Conservation (phyloP, 306 rosid species). For the Cucumis cinereus region DNA sequence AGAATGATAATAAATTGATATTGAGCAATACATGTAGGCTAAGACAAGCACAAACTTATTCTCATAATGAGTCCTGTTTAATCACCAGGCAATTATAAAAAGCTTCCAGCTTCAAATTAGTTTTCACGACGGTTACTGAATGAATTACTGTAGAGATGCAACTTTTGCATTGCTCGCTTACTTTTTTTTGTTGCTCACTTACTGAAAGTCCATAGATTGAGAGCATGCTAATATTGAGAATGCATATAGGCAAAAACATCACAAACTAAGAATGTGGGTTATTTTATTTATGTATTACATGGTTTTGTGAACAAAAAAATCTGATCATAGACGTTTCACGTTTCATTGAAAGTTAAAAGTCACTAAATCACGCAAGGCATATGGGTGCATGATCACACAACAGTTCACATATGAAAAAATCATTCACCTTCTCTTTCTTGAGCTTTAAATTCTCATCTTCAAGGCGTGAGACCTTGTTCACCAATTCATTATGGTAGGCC, state of each 20-base stretch:
- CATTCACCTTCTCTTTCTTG: constrained; percentile 55
- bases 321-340: not conserved
- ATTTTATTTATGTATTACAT: not conserved
- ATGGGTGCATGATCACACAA: not conserved
- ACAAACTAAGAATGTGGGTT: not conserved
- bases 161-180: not conserved
- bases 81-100: not conserved
- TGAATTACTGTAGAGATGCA: no score
- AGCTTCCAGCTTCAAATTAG: no score
- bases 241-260: not conserved
- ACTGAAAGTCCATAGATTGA: not conserved
- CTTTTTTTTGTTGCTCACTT: no score
- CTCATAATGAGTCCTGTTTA: not conserved
- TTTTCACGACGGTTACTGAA: no score
- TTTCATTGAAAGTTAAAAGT: not conserved
- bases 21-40: not conserved
- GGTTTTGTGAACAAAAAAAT: not conserved
- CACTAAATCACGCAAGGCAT: not conserved
- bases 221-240: not conserved
- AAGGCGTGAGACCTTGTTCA: constrained; percentile 47
- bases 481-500: constrained; percentile 67
- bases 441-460: constrained; percentile 49
- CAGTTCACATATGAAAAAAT: not conserved
- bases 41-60: not conserved
- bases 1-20: not conserved